Percentiles rank a stretch among this genome's conserved stretches.
These are phyloP conservation scores for Citrus mangshanensis DNA, from an alignment of 345 rosid species.

Conservation along the genomic window DNA sequence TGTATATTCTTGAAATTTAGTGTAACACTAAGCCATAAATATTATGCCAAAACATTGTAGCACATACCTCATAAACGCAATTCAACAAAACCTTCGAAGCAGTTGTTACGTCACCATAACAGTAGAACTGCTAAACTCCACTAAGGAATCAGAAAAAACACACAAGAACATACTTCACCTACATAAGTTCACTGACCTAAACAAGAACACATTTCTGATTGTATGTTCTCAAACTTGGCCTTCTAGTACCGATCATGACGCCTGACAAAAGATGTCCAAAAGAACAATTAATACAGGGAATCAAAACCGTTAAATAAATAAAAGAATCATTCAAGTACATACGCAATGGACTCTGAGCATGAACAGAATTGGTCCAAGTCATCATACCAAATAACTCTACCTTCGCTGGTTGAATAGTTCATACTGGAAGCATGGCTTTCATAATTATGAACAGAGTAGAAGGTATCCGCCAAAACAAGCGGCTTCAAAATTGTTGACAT, in stretches of 20 bases:
- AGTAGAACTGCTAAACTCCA: conserved; percentile 18
- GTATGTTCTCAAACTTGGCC: neutral
- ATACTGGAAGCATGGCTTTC: neutral
- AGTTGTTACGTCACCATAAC: conserved; percentile 6
- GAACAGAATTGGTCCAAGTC: neutral
- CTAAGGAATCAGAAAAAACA: conserved; percentile 12
- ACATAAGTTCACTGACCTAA: conserved; percentile 17
- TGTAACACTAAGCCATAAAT: neutral
- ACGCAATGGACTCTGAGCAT: neutral
- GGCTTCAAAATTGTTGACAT: neutral
- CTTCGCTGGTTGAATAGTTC: neutral
- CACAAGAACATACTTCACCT: conserved; percentile 16
- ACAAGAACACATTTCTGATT: conserved; percentile 8
- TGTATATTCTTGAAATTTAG: neutral
- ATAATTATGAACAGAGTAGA: neutral
- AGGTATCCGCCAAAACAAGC: neutral
- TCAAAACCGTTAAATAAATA: neutral
- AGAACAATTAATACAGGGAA: neutral
- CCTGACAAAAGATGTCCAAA: conserved; percentile 27
- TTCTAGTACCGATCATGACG: conserved; percentile 46
- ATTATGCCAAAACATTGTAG: conserved; percentile 1
- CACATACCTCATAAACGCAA: conserved; percentile 23
- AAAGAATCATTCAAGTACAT: neutral
- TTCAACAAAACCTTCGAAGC: conserved; percentile 17
- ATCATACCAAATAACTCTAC: neutral